These are phyloP conservation scores for Lachancea sp. DNA, from an alignment of 805 yeast species.

Conservation along the genomic window DNA sequence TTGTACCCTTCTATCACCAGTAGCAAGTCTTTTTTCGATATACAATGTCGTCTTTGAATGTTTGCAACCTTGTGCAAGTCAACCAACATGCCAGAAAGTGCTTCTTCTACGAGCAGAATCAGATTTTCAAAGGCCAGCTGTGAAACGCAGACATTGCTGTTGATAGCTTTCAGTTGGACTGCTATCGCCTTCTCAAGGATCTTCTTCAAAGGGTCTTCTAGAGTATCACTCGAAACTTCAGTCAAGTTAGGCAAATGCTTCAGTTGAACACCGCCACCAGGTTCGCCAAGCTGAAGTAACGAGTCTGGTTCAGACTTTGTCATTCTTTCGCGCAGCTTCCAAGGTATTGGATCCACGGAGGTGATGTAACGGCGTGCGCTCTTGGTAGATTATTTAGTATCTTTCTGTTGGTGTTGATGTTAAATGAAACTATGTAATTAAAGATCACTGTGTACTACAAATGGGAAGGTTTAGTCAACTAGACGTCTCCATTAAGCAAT, in stretches of 20 bases:
- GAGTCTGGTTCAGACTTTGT: conserved; percentile 3
- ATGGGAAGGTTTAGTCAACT: conserved; percentile 1
- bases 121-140: conserved; percentile 37
- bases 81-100: conserved; percentile 35
- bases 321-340: background rate
- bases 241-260: conserved; percentile 15
- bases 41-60: conserved; percentile 52
- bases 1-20: conserved; percentile 40
- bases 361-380: background rate
- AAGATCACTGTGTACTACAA: conserved; percentile 5
- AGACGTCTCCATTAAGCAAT: conserved; percentile 56
- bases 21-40: conserved; percentile 46
- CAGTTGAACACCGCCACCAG: conserved; percentile 1
- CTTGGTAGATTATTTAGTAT: background rate
- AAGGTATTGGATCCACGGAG: background rate
- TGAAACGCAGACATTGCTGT: conserved; percentile 26
- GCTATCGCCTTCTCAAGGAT: conserved; percentile 33
- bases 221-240: conserved; percentile 17
- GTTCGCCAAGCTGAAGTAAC: background rate
- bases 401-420: background rate
- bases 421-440: conserved; percentile 1
- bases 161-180: conserved; percentile 32
- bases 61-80: conserved; percentile 47
- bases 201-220: conserved; percentile 17
- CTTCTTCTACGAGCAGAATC: conserved; percentile 31